A percentile compares a stretch with the other conserved stretches of the same genome.
Evolutionary conservation across 306 rosid genomes (phyloP).

Genomic region (Cucumis hystrix): DNA sequence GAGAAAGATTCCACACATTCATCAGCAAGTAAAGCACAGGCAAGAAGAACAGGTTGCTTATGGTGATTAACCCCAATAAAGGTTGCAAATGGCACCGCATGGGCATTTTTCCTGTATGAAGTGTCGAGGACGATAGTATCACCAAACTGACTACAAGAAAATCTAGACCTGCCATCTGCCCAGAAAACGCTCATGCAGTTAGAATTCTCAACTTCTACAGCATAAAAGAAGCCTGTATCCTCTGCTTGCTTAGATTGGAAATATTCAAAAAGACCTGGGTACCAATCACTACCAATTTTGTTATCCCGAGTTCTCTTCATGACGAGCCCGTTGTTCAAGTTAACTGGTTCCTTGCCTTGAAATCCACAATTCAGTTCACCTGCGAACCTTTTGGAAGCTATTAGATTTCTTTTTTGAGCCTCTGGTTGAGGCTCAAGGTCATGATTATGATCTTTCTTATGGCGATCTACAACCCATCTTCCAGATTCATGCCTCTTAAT

Average conservation of each 20-base stretch:
- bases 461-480: conserved; percentile 87
- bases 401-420: conserved; percentile 22
- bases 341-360: conserved; percentile 44
- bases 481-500: conserved; percentile 76
- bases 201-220: conserved; percentile 64
- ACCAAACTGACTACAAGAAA: conserved; percentile 85
- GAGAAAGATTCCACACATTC: conserved; percentile 79
- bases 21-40: conserved; percentile 81
- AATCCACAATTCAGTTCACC: conserved; percentile 51
- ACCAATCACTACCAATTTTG: conserved; percentile 76
- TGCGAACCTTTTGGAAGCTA: conserved; percentile 41
- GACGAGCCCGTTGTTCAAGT: conserved; percentile 33
- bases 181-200: conserved; percentile 85
- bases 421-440: conserved; percentile 40
- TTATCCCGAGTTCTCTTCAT: conserved; percentile 61
- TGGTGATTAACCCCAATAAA: conserved; percentile 91
- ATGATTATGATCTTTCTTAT: conserved; percentile 72
- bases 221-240: conserved; percentile 89
- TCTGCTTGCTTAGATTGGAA: conserved; percentile 78
- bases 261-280: conserved; percentile 56
- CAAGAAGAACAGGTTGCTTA: conserved; percentile 89
- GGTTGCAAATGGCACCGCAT: conserved; percentile 76
- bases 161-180: conserved; percentile 97
- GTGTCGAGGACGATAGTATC: conserved; percentile 72
- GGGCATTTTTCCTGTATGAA: conserved; percentile 59